A percentile compares a stretch with the other conserved stretches of the same genome.
Evolutionary conservation across 768 basidiomycete species (phyloP).

Genomic region (Wakefieldia striispora): DNA sequence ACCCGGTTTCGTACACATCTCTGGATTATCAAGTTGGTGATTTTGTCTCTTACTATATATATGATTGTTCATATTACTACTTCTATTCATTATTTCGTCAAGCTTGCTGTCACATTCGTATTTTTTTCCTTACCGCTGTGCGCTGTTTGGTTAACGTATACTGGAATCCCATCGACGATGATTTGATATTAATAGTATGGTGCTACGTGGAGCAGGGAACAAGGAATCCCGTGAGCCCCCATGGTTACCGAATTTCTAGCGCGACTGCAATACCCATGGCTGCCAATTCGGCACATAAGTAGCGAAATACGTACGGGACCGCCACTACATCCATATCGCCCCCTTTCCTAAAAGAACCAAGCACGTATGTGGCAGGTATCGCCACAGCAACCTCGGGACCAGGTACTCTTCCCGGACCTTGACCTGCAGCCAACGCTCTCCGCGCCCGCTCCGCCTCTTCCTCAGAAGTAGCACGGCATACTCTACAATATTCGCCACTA

Average conservation of each 20-base stretch:
- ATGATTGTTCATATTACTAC: constrained; percentile 9
- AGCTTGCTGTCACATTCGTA: constrained; percentile 11
- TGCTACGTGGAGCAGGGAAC: neutral
- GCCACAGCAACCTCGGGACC: constrained; percentile 59
- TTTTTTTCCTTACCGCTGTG: constrained; percentile 11
- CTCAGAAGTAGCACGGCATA: constrained; percentile 77
- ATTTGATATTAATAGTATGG: neutral
- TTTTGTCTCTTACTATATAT: constrained; percentile 10
- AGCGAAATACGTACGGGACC: constrained; percentile 92
- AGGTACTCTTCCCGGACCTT: constrained; percentile 39
- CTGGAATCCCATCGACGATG: constrained; percentile 1
- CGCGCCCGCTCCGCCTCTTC: constrained; percentile 62
- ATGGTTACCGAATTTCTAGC: constrained; percentile 59
- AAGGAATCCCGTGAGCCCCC: neutral
- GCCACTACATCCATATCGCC: constrained; percentile 93
- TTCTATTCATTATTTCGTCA: constrained; percentile 13
- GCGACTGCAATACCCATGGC: constrained; percentile 96
- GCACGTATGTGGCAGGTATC: constrained; percentile 65
- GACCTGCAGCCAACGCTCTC: constrained; percentile 56
- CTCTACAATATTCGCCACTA: constrained; percentile 90
- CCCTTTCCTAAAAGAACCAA: constrained; percentile 58
- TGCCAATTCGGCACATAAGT: constrained; percentile 94
- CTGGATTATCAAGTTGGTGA: constrained; percentile 6
- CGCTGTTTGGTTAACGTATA: constrained; percentile 16
- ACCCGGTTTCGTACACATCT: constrained; percentile 1